Percentiles rank a stretch among this genome's conserved stretches.
phyloP scores from a whole-genome alignment of 139 green algal species.

The Picochlorum sp. region DNA sequence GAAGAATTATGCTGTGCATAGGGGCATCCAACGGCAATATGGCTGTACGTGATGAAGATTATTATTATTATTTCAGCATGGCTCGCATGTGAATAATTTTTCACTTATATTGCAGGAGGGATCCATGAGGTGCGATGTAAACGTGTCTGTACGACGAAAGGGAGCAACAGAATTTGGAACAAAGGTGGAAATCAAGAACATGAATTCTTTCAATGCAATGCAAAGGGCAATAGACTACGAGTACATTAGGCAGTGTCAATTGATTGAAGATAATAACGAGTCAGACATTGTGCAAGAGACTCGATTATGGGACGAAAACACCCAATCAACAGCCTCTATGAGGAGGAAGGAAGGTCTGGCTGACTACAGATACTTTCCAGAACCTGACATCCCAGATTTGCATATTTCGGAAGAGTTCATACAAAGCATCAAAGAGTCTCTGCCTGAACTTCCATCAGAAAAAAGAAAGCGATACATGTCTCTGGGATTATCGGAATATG shows the following conservation, averaged over 20 bases:
- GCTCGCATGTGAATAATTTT: neutral
- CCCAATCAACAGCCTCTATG: slow-evolving; percentile 68
- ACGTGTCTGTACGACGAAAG: slow-evolving; percentile 68
- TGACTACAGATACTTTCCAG: slow-evolving; percentile 98
- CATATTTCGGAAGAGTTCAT: slow-evolving; percentile 44
- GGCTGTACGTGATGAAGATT: slow-evolving; percentile 27
- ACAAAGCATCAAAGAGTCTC: slow-evolving; percentile 24
- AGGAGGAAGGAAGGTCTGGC: slow-evolving; percentile 90
- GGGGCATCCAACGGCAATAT: slow-evolving; percentile 88
- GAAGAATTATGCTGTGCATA: slow-evolving; percentile 77
- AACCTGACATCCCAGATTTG: slow-evolving; percentile 86
- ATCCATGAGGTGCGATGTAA: slow-evolving; percentile 89
- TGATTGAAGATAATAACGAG: slow-evolving; percentile 49
- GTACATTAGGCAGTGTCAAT: slow-evolving; percentile 61
- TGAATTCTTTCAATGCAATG: slow-evolving; percentile 97
- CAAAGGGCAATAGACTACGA: slow-evolving; percentile 92
- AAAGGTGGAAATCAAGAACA: slow-evolving; percentile 99
- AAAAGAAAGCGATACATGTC: slow-evolving; percentile 54
- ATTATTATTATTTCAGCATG: neutral
- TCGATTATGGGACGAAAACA: slow-evolving; percentile 86
- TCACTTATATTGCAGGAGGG: slow-evolving; percentile 46
- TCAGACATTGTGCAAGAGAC: slow-evolving; percentile 88
- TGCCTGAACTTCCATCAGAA: slow-evolving; percentile 74
- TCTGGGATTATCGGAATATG: slow-evolving; percentile 64
- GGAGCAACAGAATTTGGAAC: slow-evolving; percentile 66